Percentiles rank a stretch among this genome's conserved stretches.
Conservation (phyloP, 805 yeast species). For the Wickerhamomyces mucosus region DNA sequence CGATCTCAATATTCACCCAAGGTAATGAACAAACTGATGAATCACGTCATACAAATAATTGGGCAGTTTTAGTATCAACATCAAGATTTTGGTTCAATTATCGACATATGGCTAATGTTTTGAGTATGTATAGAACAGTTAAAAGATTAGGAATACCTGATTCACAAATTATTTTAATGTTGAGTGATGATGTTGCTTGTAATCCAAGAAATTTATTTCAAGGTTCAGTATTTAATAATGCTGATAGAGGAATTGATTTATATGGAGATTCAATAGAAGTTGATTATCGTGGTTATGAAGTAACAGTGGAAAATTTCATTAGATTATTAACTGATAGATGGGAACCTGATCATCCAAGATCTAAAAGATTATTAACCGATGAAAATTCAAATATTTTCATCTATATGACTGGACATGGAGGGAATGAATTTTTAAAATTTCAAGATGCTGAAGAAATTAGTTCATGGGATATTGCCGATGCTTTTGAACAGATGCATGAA, state of each 20-base stretch:
- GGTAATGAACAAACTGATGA: neutral
- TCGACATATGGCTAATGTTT: constrained; percentile 93
- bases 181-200: constrained; percentile 95
- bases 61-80: constrained; percentile 90
- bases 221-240: constrained; percentile 90
- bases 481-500: constrained; percentile 94
- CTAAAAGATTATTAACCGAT: constrained; percentile 84
- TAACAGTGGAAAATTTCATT: constrained; percentile 94
- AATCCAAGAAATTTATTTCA: constrained; percentile 94
- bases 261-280: constrained; percentile 95
- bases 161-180: constrained; percentile 91
- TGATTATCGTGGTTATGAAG: constrained; percentile 96
- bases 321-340: constrained; percentile 89
- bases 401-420: constrained; percentile 98
- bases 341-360: constrained; percentile 89
- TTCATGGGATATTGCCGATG: constrained; percentile 92
- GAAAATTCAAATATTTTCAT: constrained; percentile 90
- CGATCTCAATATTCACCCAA: too few species aligned
- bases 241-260: constrained; percentile 82
- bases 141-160: constrained; percentile 96
- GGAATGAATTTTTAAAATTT: constrained; percentile 91
- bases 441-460: constrained; percentile 98
- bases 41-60: constrained; percentile 50
- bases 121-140: constrained; percentile 91
- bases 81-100: constrained; percentile 98